These are phyloP conservation scores for Stachybotrys chartarum DNA, from an alignment of 2,329 filamentous ascomycete genomes.

Conservation along the genomic window DNA sequence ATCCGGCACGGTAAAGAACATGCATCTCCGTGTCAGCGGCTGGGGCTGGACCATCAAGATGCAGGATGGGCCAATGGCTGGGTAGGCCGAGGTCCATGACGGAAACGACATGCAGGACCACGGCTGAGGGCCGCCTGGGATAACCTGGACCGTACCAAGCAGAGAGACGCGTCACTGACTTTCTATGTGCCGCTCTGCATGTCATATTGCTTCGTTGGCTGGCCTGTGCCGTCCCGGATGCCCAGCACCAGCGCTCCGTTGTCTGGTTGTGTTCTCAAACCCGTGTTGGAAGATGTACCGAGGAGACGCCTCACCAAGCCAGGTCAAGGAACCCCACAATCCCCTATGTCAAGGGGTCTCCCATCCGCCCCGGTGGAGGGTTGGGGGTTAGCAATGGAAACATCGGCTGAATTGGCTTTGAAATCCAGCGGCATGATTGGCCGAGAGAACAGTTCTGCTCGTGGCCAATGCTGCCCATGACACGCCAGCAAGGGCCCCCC, in stretches of 20 bases:
- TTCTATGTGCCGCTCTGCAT: too few relatives aligned
- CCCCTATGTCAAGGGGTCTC: slow-evolving; percentile 18
- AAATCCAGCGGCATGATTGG: slow-evolving; percentile 23
- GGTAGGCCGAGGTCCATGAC: neutral
- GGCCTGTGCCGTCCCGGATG: too few relatives aligned
- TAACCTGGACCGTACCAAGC: too few relatives aligned
- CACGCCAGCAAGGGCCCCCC: neutral
- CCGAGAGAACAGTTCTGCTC: neutral
- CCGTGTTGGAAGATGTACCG: neutral
- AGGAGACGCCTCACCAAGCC: neutral
- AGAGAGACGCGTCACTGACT: too few relatives aligned
- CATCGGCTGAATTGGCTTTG: slow-evolving; percentile 22
- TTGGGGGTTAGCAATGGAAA: slow-evolving; percentile 15
- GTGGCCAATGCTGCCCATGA: neutral
- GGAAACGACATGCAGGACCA: too few relatives aligned
- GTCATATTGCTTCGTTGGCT: too few relatives aligned
- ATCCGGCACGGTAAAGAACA: neutral
- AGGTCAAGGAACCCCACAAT: neutral
- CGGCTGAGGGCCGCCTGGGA: too few relatives aligned
- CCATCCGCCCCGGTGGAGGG: slow-evolving; percentile 10
- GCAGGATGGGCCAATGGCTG: neutral
- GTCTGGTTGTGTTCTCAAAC: neutral
- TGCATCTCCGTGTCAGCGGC: neutral
- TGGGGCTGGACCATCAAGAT: neutral
- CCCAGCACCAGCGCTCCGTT: neutral